Evolutionary conservation across 768 basidiomycete species (phyloP).

Genomic region (Nevesoporus exiguus): DNA sequence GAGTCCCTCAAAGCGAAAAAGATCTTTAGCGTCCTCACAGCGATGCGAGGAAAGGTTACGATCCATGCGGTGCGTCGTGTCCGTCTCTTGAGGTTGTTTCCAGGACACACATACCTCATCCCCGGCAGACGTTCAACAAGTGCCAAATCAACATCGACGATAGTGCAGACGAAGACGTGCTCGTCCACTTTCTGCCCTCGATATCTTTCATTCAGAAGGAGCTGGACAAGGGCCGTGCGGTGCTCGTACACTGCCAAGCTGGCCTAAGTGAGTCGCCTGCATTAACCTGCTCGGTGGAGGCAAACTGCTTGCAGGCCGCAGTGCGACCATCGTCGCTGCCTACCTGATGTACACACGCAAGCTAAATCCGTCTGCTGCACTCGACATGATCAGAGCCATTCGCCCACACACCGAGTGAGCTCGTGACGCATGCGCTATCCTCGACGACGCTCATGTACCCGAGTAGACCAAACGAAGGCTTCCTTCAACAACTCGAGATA

Average conservation of each 20-base stretch:
- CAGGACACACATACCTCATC: not conserved
- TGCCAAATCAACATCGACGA: constrained; percentile 81
- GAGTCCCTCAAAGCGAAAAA: constrained; percentile 59
- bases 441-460: not conserved
- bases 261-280: constrained; percentile 66
- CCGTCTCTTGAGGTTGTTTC: not conserved
- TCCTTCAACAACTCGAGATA: constrained; percentile 74
- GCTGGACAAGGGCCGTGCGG: constrained; percentile 67
- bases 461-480: constrained; percentile 80
- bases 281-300: not conserved
- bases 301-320: constrained; percentile 54
- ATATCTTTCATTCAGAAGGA: constrained; percentile 84
- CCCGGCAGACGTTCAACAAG: constrained; percentile 66
- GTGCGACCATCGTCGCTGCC: constrained; percentile 81
- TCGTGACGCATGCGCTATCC: not conserved
- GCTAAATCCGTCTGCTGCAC: constrained; percentile 54
- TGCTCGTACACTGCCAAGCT: constrained; percentile 88
- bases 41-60: constrained; percentile 65
- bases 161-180: constrained; percentile 69
- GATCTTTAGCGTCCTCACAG: constrained; percentile 73
- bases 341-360: constrained; percentile 79
- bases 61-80: constrained; percentile 53
- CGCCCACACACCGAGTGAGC: constrained; percentile 73
- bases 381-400: constrained; percentile 62
- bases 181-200: constrained; percentile 72